These are phyloP conservation scores for Dendrocalamus sinicus DNA, from an alignment of 176 grass and related monocot species.

Conservation along the genomic window DNA sequence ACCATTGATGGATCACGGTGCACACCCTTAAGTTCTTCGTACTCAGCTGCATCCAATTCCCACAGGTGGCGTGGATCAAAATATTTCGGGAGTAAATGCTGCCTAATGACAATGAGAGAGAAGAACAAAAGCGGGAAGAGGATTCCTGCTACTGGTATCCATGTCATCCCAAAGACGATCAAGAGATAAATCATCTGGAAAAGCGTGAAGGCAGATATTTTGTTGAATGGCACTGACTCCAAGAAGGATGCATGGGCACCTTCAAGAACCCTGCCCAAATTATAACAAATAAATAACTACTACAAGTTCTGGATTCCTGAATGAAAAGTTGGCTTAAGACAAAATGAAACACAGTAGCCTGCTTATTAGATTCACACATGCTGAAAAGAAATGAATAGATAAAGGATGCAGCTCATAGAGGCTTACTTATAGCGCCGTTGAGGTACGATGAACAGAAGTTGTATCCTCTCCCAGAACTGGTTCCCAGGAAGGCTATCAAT, in stretches of 20 bases:
- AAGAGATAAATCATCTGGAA: constrained; percentile 80
- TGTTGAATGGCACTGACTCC: constrained; percentile 74
- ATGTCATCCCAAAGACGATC: constrained; percentile 78
- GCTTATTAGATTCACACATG: neutral
- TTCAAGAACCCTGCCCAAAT: constrained; percentile 77
- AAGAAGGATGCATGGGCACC: constrained; percentile 85
- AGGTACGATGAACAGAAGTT: constrained; percentile 67
- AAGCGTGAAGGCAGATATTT: constrained; percentile 72
- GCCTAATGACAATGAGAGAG: constrained; percentile 69
- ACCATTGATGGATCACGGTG: constrained; percentile 50
- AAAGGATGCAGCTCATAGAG: neutral
- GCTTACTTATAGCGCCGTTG: constrained; percentile 75
- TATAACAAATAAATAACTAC: constrained; percentile 23
- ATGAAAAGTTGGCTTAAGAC: neutral
- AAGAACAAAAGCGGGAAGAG: constrained; percentile 89
- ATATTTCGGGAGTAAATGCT: constrained; percentile 70
- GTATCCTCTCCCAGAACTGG: constrained; percentile 85
- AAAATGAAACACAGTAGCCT: neutral
- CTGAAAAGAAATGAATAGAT: constrained; percentile 28
- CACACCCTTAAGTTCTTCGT: constrained; percentile 70
- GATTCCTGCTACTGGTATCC: constrained; percentile 85
- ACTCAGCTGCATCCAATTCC: constrained; percentile 82
- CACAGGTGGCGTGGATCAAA: constrained; percentile 58
- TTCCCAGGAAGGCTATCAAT: constrained; percentile 87
- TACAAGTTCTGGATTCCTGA: neutral